Evolutionary conservation across 1,284 basidiomycete species (phyloP), one percentile per base, ranked within the genome.

Genomic region (Puccinia coronata): DNA sequence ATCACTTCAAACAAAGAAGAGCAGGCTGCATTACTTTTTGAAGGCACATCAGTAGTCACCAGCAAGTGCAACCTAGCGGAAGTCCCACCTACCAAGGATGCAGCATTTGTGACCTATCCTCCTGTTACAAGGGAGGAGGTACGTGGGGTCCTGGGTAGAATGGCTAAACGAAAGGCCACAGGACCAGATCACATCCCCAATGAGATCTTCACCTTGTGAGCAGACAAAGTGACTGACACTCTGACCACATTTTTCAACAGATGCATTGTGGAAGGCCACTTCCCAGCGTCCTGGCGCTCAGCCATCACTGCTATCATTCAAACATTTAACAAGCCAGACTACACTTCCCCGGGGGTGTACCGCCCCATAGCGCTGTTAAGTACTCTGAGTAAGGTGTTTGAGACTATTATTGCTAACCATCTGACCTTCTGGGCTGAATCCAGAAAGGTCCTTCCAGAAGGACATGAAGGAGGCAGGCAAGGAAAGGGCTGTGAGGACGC

Each of bases 341-440:
- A 80, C 59, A 71, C 78, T 36, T 3, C 36, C 18, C 78, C 69
- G 8, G 43, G 31, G 4, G 53, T 70, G 0, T 80, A 72, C 70
- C 12, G 70, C 0, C 67, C 78, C 4, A 70, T 78, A n/a, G 76
- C 76, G 12, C 36, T 78, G 1, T 28, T 78, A 0, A 69, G 34
- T 28, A 53, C 53, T 2, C 18, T 51, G 2, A 49, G 78, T 2
- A 80, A 80, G 14, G 25, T 72, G 0, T 71, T 80, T 47, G 69
- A 57, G 23, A 49, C 41, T 0, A 72, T 80, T 12, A 31, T 80
- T 1, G 53, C 53, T 5, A 47, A 63, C 14, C 25, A 55, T 16
- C 3, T 80, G 1, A 80, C 69, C 0, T 36, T n/a, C 16, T 80
- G 78, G 78, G 78, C 78, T 1, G 53, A 80, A 31, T 25, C n/a